Percentiles rank a stretch among this genome's conserved stretches.
These are phyloP conservation scores for Neurospora sp. DNA, from an alignment of 495 filamentous ascomycete species.

Conservation along the genomic window DNA sequence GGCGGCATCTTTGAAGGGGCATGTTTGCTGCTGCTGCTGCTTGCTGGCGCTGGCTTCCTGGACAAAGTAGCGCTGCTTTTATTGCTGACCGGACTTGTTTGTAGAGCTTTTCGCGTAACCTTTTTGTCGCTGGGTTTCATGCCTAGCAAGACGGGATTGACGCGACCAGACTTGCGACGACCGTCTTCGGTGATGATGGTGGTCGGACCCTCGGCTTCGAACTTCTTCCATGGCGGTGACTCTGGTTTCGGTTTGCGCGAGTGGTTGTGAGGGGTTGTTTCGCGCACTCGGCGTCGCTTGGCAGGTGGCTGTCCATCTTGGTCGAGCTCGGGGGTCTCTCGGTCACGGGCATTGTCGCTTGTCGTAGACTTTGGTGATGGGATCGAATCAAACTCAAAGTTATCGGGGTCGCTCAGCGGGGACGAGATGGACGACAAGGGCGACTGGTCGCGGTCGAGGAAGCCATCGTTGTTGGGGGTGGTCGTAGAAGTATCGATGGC, in stretches of 20 bases:
- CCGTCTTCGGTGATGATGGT: slow-evolving; percentile 67
- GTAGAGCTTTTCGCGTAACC: slow-evolving; percentile 33
- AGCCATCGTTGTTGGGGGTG: background rate
- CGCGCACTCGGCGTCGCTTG: slow-evolving; percentile 62
- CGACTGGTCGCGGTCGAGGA: background rate
- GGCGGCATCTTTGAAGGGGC: slow-evolving; percentile 6
- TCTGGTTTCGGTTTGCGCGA: slow-evolving; percentile 35
- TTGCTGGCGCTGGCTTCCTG: background rate
- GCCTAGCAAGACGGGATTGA: slow-evolving; percentile 63
- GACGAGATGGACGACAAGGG: background rate
- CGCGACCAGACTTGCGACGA: slow-evolving; percentile 74
- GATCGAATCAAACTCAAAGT: background rate
- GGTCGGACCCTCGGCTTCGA: slow-evolving; percentile 77
- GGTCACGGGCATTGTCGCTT: slow-evolving; percentile 1
- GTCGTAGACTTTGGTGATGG: background rate
- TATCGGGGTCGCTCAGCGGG: background rate
- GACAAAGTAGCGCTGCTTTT: background rate
- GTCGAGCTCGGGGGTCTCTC: background rate
- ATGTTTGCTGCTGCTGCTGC: slow-evolving; percentile 6
- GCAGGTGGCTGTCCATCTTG: slow-evolving; percentile 45
- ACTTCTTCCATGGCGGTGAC: slow-evolving; percentile 92
- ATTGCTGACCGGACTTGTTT: slow-evolving; percentile 6
- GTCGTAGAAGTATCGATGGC: background rate
- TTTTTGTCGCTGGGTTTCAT: slow-evolving; percentile 56
- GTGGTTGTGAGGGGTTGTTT: slow-evolving; percentile 26